phyloP scores from a whole-genome alignment of 106 monocot species.

The Dactylorhiza incarnata region DNA sequence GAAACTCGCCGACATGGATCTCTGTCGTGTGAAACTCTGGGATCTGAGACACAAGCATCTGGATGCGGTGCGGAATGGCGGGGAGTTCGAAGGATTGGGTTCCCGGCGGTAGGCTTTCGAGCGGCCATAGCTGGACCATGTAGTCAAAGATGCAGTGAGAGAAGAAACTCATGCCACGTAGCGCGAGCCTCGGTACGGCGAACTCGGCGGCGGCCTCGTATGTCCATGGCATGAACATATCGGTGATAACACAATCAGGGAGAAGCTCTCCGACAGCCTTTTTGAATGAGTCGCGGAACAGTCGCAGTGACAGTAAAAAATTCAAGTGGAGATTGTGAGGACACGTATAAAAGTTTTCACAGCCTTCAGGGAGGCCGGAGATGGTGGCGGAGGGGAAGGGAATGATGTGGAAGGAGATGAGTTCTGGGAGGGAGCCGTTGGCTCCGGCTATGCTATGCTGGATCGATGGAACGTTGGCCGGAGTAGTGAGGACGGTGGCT shows the following conservation, averaged over 20 bases:
- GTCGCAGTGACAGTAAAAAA: not conserved
- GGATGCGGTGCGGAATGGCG: constrained; percentile 25
- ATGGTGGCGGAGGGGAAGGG: constrained; percentile 27
- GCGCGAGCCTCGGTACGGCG: constrained; percentile 29
- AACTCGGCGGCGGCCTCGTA: constrained; percentile 13
- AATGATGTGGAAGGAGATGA: constrained; percentile 14
- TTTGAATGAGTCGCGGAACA: constrained; percentile 17
- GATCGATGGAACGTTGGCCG: constrained; percentile 26
- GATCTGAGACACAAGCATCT: constrained; percentile 19
- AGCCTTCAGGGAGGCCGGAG: constrained; percentile 12
- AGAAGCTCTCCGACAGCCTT: not conserved
- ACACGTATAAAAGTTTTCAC: constrained; percentile 13
- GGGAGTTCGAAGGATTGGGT: constrained; percentile 14
- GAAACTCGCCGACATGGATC: not conserved
- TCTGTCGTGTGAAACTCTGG: not conserved
- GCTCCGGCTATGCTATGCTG: constrained; percentile 5
- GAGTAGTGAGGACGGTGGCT: constrained; percentile 35
- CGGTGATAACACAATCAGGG: constrained; percentile 32
- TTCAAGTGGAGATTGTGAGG: not conserved
- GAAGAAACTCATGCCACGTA: constrained; percentile 26
- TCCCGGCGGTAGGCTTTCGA: not conserved
- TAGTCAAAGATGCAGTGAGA: not conserved
- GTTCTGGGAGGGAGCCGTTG: no score
- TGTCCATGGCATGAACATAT: constrained; percentile 31
- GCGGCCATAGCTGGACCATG: not conserved